Conservation (phyloP, 73 alveolate species). For the Paramecium primaurelia region DNA sequence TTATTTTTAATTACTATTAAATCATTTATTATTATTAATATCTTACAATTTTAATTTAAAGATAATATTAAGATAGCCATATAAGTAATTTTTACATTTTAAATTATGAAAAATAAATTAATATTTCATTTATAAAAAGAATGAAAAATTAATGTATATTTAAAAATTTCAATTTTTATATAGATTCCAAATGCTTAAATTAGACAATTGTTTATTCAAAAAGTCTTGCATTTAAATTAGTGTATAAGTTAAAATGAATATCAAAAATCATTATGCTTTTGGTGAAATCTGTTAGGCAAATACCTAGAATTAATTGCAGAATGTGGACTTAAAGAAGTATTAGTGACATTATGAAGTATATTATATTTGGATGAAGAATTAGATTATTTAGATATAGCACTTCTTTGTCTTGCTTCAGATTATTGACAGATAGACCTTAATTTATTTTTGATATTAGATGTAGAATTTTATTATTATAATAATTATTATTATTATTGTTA, state of each 20-base stretch:
- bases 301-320: background rate
- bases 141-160: background rate
- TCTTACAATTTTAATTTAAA: too few species aligned
- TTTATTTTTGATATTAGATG: background rate
- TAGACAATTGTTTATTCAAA: background rate
- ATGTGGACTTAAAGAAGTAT: slow-evolving; percentile 9
- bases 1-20: too few species aligned
- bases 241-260: background rate
- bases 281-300: background rate
- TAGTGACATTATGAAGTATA: slow-evolving; percentile 1
- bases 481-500: background rate
- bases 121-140: too few species aligned
- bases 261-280: background rate
- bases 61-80: too few species aligned
- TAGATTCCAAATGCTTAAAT: background rate
- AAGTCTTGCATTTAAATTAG: background rate
- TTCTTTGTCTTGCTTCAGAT: background rate
- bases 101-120: too few species aligned
- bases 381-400: slow-evolving; percentile 24
- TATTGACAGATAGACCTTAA: background rate
- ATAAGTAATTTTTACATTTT: too few species aligned
- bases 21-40: too few species aligned
- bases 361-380: slow-evolving; percentile 3
- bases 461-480: background rate
- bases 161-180: too few species aligned